phyloP scores from a whole-genome alignment of 1,284 basidiomycete genomes.

The Sanghuangporus weigelae region DNA sequence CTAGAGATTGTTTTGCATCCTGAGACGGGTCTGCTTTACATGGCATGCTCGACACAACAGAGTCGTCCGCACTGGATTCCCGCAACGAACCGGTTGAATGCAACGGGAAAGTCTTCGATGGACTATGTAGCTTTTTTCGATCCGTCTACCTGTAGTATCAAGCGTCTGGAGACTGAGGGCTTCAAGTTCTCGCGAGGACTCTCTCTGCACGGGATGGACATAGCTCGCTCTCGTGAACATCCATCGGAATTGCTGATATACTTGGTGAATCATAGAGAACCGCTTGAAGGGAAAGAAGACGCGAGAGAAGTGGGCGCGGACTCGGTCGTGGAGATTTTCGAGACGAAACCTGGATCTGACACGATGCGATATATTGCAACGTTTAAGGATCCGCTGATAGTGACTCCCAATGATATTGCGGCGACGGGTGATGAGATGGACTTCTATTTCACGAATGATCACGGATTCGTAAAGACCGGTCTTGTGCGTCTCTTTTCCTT shows the following conservation, averaged over 20 bases:
- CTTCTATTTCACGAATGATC: conserved; percentile 68
- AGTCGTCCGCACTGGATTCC: conserved; percentile 57
- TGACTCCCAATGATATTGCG: conserved; percentile 67
- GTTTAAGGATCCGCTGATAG: conserved; percentile 48
- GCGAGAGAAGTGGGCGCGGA: conserved; percentile 56
- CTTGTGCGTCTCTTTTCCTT: conserved; percentile 35
- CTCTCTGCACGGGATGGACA: conserved; percentile 68
- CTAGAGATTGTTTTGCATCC: conserved; percentile 53
- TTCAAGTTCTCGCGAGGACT: conserved; percentile 40
- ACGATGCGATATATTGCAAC: conserved; percentile 53
- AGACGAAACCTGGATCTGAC: conserved; percentile 41
- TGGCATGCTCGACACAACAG: conserved; percentile 58
- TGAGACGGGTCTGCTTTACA: conserved; percentile 55
- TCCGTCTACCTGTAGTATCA: conserved; percentile 39
- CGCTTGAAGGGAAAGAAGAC: conserved; percentile 27
- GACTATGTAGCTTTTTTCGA: conserved; percentile 67
- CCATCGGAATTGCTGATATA: conserved; percentile 56
- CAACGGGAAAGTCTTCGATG: conserved; percentile 34
- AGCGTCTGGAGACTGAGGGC: conserved; percentile 39
- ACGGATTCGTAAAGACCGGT: conserved; percentile 43
- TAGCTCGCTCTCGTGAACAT: conserved; percentile 49
- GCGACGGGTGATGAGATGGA: conserved; percentile 55
- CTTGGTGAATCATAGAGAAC: conserved; percentile 60
- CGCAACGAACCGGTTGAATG: conserved; percentile 37
- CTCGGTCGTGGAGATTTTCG: conserved; percentile 69